These are phyloP conservation scores for Cryoendolithus antarcticus DNA, from an alignment of 2,329 filamentous ascomycete genomes.

Conservation along the genomic window DNA sequence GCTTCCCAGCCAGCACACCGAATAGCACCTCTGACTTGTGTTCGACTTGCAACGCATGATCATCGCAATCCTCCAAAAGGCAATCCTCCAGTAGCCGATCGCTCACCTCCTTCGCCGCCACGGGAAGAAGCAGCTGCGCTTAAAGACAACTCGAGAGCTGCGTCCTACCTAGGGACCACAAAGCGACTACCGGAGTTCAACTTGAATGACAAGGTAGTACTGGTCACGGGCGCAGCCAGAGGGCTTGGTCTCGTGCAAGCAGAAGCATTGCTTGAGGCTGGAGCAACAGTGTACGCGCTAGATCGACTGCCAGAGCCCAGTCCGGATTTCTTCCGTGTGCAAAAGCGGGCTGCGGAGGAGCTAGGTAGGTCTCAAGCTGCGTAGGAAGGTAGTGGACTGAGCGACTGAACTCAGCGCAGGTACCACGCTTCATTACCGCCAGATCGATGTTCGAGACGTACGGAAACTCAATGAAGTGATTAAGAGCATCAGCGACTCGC, in stretches of 20 bases:
- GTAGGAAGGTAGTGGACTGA: background rate
- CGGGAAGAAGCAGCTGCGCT: conserved; percentile 19
- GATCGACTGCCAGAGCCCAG: conserved; percentile 49
- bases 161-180: conserved; percentile 23
- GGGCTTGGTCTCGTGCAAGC: conserved; percentile 64
- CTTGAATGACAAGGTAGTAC: conserved; percentile 55
- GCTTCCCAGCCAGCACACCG: conserved; percentile 6
- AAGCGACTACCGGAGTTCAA: conserved; percentile 58
- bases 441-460: conserved; percentile 68
- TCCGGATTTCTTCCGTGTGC: conserved; percentile 52
- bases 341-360: conserved; percentile 49
- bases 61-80: conserved; percentile 19
- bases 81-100: conserved; percentile 18
- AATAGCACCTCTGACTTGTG: conserved; percentile 9
- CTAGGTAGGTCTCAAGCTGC: conserved; percentile 32
- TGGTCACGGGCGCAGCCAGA: conserved; percentile 59
- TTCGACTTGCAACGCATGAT: conserved; percentile 14
- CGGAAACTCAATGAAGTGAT: conserved; percentile 54
- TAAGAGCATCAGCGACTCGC: conserved; percentile 52
- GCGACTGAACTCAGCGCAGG: conserved; percentile 7
- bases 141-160: conserved; percentile 19
- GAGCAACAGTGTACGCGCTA: conserved; percentile 57
- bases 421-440: conserved; percentile 59
- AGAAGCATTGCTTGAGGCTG: conserved; percentile 62
- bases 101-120: conserved; percentile 19